Evolutionary conservation across 768 basidiomycete genomes (phyloP).

Genomic region (Tulasnella calospora): DNA sequence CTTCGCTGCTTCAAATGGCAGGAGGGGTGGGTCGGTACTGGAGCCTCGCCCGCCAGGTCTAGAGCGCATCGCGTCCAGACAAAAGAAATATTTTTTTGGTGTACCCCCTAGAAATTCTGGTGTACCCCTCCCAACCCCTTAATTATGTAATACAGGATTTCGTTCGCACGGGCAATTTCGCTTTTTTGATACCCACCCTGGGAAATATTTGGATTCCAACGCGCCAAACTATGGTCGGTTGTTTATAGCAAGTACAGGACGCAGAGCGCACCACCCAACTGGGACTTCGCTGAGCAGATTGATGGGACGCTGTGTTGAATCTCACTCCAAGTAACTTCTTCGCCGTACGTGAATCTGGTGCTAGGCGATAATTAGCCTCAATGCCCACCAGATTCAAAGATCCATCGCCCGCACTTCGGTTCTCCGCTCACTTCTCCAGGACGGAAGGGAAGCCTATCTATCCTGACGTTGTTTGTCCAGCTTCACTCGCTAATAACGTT

Average conservation of each 20-base stretch:
- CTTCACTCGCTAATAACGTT: background rate
- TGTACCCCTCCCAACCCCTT: background rate
- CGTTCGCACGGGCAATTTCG: background rate
- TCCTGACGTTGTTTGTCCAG: background rate
- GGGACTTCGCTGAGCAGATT: background rate
- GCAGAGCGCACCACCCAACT: background rate
- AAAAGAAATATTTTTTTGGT: background rate
- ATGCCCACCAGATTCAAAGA: background rate
- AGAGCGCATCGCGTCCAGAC: background rate
- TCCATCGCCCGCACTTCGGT: background rate
- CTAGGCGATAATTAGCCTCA: background rate
- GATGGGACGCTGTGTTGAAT: background rate
- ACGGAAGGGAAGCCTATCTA: background rate
- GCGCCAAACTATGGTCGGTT: background rate
- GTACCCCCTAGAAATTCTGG: background rate
- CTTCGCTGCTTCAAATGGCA: background rate
- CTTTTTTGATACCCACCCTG: background rate
- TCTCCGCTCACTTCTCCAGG: background rate
- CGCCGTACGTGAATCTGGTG: background rate
- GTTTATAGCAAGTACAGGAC: background rate
- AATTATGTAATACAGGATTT: background rate
- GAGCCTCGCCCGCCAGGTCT: background rate
- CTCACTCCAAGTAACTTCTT: background rate
- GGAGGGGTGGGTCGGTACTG: background rate
- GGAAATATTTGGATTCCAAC: background rate